phyloP scores from a whole-genome alignment of 345 rosid genomes.

The Excoecaria cochinchinensis region DNA sequence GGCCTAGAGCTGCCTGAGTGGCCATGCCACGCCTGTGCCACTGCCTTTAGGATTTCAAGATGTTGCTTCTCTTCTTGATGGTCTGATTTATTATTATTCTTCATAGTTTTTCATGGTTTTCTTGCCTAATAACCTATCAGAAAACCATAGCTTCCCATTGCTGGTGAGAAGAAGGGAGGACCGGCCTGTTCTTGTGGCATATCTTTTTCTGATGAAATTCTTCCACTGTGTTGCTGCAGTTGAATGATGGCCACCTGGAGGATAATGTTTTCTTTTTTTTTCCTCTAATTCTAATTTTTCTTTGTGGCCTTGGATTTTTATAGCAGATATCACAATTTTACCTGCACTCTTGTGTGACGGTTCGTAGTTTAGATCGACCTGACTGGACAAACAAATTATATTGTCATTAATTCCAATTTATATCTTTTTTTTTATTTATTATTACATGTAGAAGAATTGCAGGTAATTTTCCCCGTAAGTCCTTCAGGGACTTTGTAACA shows the following conservation, averaged over 20 bases:
- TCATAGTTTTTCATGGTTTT: conserved; percentile 34
- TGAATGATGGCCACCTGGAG: conserved; percentile 5
- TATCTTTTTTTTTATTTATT: too few species aligned
- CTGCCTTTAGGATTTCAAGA: conserved; percentile 73
- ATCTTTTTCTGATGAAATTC: not conserved
- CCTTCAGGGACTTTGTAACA: too few species aligned
- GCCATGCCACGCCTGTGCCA: conserved; percentile 83
- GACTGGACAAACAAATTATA: too few species aligned
- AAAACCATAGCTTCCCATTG: conserved; percentile 23
- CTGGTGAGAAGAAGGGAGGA: not conserved
- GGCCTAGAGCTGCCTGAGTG: conserved; percentile 44
- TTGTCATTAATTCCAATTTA: too few species aligned
- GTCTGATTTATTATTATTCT: conserved; percentile 30
- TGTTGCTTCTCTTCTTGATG: conserved; percentile 20
- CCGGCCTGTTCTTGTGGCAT: not conserved
- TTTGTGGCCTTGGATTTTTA: not conserved
- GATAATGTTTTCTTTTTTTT: not conserved
- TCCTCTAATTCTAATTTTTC: not conserved
- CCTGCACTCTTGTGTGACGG: too few species aligned
- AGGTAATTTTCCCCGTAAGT: too few species aligned
- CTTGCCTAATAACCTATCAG: not conserved
- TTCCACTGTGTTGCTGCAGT: not conserved
- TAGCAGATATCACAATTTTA: too few species aligned
- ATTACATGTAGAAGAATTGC: too few species aligned
- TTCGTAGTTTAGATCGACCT: too few species aligned